Conservation (phyloP, 495 filamentous ascomycete species). For the Penicillium bialowiezense region DNA sequence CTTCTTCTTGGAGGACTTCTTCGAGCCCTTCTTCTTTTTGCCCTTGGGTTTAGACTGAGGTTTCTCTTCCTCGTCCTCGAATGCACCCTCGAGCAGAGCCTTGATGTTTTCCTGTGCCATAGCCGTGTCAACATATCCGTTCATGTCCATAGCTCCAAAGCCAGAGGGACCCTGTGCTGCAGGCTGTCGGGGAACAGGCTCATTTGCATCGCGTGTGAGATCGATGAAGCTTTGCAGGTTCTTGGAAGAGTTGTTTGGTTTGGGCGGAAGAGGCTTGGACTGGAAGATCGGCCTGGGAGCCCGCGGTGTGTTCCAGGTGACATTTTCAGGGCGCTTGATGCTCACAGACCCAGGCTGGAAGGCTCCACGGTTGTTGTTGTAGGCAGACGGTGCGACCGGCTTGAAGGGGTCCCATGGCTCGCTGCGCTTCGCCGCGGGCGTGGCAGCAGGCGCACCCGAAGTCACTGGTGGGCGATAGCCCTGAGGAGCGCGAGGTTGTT, state of each 20-base stretch:
- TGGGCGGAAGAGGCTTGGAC: slow-evolving; percentile 39
- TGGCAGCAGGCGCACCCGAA: slow-evolving; percentile 11
- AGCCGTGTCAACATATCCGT: slow-evolving; percentile 68
- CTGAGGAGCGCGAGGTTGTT: slow-evolving; percentile 15
- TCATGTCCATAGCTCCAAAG: slow-evolving; percentile 52
- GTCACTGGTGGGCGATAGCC: slow-evolving; percentile 18
- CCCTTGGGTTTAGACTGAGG: slow-evolving; percentile 48
- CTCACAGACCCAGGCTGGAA: slow-evolving; percentile 29
- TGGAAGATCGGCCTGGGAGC: slow-evolving; percentile 41
- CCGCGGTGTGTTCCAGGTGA: slow-evolving; percentile 36
- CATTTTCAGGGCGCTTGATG: slow-evolving; percentile 46
- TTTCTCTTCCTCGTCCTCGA: slow-evolving; percentile 77
- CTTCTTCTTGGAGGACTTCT: slow-evolving; percentile 39
- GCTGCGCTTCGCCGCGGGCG: slow-evolving; percentile 24
- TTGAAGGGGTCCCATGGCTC: slow-evolving; percentile 44
- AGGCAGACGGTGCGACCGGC: slow-evolving; percentile 40
- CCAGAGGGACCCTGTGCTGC: slow-evolving; percentile 8
- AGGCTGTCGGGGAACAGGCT: slow-evolving; percentile 3
- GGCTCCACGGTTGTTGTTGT: slow-evolving; percentile 32
- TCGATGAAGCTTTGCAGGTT: slow-evolving; percentile 44
- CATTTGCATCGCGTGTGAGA: slow-evolving; percentile 35
- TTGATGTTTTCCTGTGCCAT: slow-evolving; percentile 85
- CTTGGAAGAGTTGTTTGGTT: slow-evolving; percentile 32
- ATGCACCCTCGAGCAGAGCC: slow-evolving; percentile 78
- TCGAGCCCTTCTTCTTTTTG: slow-evolving; percentile 45